These are phyloP conservation scores for Pestalotiopsis fici DNA, from an alignment of 2,329 filamentous ascomycete species.

Conservation along the genomic window DNA sequence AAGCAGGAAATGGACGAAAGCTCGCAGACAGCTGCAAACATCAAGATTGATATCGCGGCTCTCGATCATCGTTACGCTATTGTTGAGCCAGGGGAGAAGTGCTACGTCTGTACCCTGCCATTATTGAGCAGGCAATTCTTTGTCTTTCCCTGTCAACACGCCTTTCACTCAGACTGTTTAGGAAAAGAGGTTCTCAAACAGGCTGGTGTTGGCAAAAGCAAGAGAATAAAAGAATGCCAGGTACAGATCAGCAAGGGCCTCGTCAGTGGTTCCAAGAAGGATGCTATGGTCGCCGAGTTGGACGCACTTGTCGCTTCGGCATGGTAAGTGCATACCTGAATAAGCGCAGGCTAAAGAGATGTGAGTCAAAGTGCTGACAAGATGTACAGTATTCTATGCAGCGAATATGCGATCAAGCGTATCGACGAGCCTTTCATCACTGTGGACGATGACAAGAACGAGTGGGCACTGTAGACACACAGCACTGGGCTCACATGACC, in stretches of 20 bases:
- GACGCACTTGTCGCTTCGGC: slow-evolving; percentile 89
- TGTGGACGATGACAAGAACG: slow-evolving; percentile 69
- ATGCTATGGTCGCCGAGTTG: slow-evolving; percentile 83
- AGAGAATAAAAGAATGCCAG: slow-evolving; percentile 84
- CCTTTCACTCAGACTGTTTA: slow-evolving; percentile 94
- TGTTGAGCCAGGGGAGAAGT: slow-evolving; percentile 93
- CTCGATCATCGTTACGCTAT: slow-evolving; percentile 92
- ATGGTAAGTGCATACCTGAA: slow-evolving; percentile 60
- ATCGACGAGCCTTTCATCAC: slow-evolving; percentile 92
- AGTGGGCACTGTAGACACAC: slow-evolving; percentile 69
- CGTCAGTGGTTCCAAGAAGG: slow-evolving; percentile 69
- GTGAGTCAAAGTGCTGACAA: not conserved
- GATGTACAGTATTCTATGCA: slow-evolving; percentile 77
- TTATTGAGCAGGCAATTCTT: slow-evolving; percentile 92
- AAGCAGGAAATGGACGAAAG: slow-evolving; percentile 96
- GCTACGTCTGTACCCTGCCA: slow-evolving; percentile 84
- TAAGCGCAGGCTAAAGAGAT: slow-evolving; percentile 6
- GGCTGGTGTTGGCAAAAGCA: slow-evolving; percentile 72
- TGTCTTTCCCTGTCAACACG: slow-evolving; percentile 97
- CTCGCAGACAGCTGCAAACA: slow-evolving; percentile 83
- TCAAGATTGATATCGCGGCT: slow-evolving; percentile 83
- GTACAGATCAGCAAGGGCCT: slow-evolving; percentile 77
- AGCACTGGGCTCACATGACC: not conserved
- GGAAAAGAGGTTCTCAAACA: slow-evolving; percentile 84
- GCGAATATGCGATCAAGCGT: slow-evolving; percentile 90